Percentiles rank a stretch among this genome's conserved stretches.
Conservation (phyloP, 345 rosid species). For the Salix suchowensis region DNA sequence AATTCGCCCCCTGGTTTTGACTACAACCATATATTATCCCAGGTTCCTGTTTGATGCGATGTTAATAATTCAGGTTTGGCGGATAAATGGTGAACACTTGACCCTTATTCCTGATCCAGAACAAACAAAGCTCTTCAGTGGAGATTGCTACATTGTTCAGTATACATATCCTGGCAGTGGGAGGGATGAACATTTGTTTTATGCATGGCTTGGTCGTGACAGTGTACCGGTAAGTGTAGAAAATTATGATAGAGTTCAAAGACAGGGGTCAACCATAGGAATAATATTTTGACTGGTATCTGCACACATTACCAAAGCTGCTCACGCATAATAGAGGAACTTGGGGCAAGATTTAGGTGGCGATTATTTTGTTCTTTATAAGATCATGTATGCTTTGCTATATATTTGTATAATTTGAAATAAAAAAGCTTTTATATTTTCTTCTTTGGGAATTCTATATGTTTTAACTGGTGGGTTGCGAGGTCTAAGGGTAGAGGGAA, state of each 20-base stretch:
- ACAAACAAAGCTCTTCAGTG: slow-evolving; percentile 62
- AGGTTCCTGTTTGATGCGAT: slow-evolving; percentile 5
- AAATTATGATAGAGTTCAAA: not conserved
- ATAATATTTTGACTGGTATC: not conserved
- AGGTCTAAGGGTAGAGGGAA: not conserved
- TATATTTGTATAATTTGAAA: too few species aligned
- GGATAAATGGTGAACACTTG: slow-evolving; percentile 51
- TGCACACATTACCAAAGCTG: not conserved
- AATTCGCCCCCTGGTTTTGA: not conserved
- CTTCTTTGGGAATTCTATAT: too few species aligned
- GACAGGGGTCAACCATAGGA: not conserved
- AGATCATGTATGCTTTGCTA: not conserved
- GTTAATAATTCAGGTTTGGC: slow-evolving; percentile 60
- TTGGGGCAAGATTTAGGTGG: not conserved
- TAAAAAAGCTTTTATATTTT: too few species aligned
- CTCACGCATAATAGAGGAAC: not conserved
- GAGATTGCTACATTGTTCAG: slow-evolving; percentile 71
- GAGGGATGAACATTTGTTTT: slow-evolving; percentile 50
- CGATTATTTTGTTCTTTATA: not conserved
- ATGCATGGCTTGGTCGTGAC: slow-evolving; percentile 70
- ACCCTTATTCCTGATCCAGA: slow-evolving; percentile 51
- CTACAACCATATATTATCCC: slow-evolving; percentile 7
- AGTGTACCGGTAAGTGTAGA: slow-evolving; percentile 50
- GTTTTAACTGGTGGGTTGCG: too few species aligned
- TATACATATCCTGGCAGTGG: slow-evolving; percentile 52